Percentiles rank a stretch among this genome's conserved stretches.
phyloP scores from a whole-genome alignment of 2,329 filamentous ascomycete genomes.

The Fusarium camptoceras region DNA sequence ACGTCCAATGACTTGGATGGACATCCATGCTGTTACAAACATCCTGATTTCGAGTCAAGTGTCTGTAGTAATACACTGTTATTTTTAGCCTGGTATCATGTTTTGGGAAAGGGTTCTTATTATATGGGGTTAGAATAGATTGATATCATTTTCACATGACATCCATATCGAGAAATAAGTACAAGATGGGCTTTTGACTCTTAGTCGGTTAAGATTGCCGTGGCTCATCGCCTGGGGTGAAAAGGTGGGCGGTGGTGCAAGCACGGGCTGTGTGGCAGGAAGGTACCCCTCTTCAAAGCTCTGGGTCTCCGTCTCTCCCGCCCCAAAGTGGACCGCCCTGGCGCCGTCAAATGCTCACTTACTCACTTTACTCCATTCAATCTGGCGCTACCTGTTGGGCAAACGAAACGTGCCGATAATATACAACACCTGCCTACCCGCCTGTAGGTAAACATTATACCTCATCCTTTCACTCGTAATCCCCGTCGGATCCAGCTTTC shows the following conservation, averaged over 20 bases:
- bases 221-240: constrained; percentile 4
- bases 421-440: constrained; percentile 16
- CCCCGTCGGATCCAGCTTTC: background rate
- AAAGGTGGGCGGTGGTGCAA: constrained; percentile 21
- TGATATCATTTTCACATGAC: background rate
- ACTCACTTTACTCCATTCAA: constrained; percentile 30
- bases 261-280: constrained; percentile 11
- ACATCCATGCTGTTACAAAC: constrained; percentile 21
- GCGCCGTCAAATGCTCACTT: constrained; percentile 26
- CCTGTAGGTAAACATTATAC: background rate
- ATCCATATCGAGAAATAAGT: background rate
- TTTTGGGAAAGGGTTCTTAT: background rate
- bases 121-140: background rate
- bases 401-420: constrained; percentile 26
- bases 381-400: constrained; percentile 28
- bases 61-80: background rate
- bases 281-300: constrained; percentile 16
- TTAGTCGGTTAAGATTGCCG: constrained; percentile 4
- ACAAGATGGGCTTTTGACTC: background rate
- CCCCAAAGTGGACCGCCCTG: constrained; percentile 31
- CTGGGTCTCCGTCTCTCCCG: constrained; percentile 31
- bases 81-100: background rate
- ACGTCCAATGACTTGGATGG: constrained; percentile 15
- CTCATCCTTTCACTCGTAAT: constrained; percentile 1
- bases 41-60: background rate